Percentiles rank a stretch among this genome's conserved stretches.
Evolutionary conservation across 2,329 filamentous ascomycete species (phyloP).

Genomic region (Nemania sp.): DNA sequence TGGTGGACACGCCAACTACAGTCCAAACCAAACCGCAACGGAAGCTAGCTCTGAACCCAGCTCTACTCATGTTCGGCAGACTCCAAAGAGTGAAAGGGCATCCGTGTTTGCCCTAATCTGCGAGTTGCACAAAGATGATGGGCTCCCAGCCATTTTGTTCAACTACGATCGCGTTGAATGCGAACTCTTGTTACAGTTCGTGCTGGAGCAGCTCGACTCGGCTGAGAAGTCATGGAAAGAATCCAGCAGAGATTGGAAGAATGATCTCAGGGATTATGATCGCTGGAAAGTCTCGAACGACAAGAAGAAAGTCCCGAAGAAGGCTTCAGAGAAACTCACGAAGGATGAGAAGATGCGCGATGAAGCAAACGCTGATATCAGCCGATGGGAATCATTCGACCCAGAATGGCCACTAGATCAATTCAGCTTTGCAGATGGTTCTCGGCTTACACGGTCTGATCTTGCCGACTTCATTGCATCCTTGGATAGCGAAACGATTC

Average conservation of each 20-base stretch:
- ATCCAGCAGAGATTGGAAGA: conserved; percentile 62
- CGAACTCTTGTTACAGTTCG: conserved; percentile 57
- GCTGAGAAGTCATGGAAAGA: conserved; percentile 63
- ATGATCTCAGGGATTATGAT: conserved; percentile 61
- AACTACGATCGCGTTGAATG: conserved; percentile 73
- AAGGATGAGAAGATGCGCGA: conserved; percentile 57
- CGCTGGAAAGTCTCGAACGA: conserved; percentile 55
- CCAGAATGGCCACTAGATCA: conserved; percentile 38
- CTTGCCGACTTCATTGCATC: conserved; percentile 58
- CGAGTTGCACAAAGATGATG: conserved; percentile 64
- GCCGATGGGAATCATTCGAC: conserved; percentile 67
- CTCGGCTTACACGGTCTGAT: conserved; percentile 56
- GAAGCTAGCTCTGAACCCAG: not conserved
- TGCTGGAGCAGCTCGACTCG: conserved; percentile 58
- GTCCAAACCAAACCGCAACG: not conserved
- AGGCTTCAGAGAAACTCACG: conserved; percentile 42
- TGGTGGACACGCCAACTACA: not conserved
- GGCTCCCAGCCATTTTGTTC: conserved; percentile 75
- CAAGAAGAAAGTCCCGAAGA: conserved; percentile 44
- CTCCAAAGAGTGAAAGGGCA: not conserved
- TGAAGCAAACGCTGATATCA: conserved; percentile 57
- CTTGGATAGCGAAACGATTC: conserved; percentile 55
- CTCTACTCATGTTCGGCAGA: not conserved
- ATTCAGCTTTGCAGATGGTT: conserved; percentile 25
- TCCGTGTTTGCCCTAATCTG: conserved; percentile 56